Conservation (phyloP, 305 asterid genomes). For the Lippia alba region DNA sequence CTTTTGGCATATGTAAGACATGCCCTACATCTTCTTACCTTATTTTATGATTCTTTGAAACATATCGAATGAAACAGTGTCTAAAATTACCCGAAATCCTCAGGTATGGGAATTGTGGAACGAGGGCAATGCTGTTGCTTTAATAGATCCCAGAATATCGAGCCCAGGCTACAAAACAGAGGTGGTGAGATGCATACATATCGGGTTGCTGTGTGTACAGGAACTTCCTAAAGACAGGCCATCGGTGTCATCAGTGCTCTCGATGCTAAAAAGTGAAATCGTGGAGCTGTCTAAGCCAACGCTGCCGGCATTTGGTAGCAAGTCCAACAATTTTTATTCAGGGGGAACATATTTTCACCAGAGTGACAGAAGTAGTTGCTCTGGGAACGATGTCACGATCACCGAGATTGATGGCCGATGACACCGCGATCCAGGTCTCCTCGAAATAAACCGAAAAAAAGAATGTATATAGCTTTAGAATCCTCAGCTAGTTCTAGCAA, state of each 20-base stretch:
- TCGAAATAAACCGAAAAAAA: too few species aligned
- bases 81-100: too few species aligned
- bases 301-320: not conserved
- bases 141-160: not conserved
- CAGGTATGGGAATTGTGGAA: not conserved
- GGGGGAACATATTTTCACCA: not conserved
- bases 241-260: not conserved
- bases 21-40: not conserved
- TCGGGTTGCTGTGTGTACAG: not conserved
- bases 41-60: not conserved
- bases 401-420: not conserved
- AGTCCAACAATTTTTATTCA: not conserved
- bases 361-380: not conserved
- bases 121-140: not conserved
- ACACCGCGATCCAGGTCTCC: too few species aligned
- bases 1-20: conserved; percentile 47
- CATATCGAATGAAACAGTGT: not conserved
- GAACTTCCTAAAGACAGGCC: not conserved
- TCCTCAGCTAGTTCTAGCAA: too few species aligned
- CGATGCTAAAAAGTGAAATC: not conserved
- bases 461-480: too few species aligned
- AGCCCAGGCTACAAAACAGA: not conserved
- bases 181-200: not conserved
- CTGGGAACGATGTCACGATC: not conserved
- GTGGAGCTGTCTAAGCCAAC: not conserved